These are phyloP conservation scores for Elongisporangium anandrum DNA, from an alignment of 352 stramenopile species.

Conservation along the genomic window DNA sequence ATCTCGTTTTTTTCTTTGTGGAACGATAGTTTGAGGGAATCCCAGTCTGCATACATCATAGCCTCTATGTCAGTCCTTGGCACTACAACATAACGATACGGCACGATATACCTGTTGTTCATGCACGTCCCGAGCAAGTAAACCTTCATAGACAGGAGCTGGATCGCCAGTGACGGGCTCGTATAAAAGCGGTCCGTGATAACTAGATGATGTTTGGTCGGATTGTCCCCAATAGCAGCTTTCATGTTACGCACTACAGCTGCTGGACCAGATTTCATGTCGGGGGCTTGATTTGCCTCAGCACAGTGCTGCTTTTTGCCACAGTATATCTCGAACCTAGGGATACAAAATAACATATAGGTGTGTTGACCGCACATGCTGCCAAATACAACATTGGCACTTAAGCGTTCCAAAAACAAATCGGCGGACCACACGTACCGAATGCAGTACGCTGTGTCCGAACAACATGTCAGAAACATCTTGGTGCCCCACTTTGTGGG, in stretches of 20 bases:
- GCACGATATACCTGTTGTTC: neutral
- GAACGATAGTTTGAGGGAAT: no score
- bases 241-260: conserved; percentile 10
- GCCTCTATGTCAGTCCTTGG: no score
- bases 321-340: neutral
- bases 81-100: no score
- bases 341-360: neutral
- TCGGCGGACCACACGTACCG: conserved; percentile 2
- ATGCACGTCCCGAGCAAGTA: conserved; percentile 7
- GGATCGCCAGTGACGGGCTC: conserved; percentile 4
- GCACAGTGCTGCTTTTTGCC: neutral
- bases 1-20: no score
- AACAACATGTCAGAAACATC: conserved; percentile 8
- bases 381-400: neutral
- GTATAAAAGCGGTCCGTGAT: conserved; percentile 10
- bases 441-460: conserved; percentile 3
- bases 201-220: conserved; percentile 6
- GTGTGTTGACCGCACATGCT: neutral
- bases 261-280: conserved; percentile 1
- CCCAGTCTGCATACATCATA: no score
- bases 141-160: conserved; percentile 9
- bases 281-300: neutral
- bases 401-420: neutral
- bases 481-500: conserved; percentile 13
- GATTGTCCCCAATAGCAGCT: conserved; percentile 1